A percentile compares a stretch with the other conserved stretches of the same genome.
These are phyloP conservation scores for Clitoria ternatea DNA, from an alignment of 306 rosid genomes.

Conservation along the genomic window DNA sequence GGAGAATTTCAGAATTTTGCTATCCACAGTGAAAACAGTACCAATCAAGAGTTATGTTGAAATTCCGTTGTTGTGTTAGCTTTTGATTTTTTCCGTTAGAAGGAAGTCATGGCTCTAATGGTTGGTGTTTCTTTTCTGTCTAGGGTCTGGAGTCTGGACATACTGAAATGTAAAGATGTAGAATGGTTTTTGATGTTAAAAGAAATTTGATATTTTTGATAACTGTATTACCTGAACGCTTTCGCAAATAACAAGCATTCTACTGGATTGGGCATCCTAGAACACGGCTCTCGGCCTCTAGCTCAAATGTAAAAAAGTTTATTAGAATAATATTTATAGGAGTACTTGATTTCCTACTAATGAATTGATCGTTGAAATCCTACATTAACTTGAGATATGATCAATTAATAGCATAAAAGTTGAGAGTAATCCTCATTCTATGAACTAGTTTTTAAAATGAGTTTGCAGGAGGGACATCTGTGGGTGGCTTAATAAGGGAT, in stretches of 20 bases:
- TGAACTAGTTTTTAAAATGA: no score
- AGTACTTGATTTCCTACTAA: background rate
- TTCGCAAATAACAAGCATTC: background rate
- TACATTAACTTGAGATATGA: no score
- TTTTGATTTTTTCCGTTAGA: background rate
- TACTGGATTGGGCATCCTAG: background rate
- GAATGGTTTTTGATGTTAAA: background rate
- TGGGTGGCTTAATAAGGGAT: no score
- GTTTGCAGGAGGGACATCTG: no score
- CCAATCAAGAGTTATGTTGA: background rate
- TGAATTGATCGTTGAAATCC: no score
- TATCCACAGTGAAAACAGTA: background rate
- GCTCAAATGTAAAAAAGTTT: background rate
- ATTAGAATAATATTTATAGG: background rate
- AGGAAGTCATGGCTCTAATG: background rate
- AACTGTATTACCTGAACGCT: background rate
- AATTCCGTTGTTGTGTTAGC: background rate
- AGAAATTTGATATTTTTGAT: background rate
- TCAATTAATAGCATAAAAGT: no score
- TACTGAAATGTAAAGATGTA: background rate
- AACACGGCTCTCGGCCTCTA: background rate
- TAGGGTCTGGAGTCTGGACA: background rate
- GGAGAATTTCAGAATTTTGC: background rate
- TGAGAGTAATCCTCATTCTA: no score
- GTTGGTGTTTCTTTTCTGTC: background rate